Percentiles rank a stretch among this genome's conserved stretches.
These are phyloP conservation scores for Setomelanomma holmii DNA, from an alignment of 2,329 filamentous ascomycete species.

Conservation along the genomic window DNA sequence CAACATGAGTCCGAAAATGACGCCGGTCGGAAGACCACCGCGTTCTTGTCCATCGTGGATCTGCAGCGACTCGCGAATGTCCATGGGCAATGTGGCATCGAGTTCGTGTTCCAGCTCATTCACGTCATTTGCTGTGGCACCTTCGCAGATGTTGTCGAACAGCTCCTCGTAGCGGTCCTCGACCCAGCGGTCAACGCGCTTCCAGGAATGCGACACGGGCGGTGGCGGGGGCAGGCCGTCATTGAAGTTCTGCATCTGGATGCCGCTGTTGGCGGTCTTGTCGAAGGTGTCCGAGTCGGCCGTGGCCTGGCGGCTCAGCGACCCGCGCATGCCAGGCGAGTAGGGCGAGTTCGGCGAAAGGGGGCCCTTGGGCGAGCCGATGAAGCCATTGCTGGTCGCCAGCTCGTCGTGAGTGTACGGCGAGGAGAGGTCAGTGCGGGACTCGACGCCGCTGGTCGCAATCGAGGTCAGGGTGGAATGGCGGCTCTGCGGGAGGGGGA, in stretches of 20 bases:
- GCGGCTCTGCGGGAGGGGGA: slow-evolving; percentile 82
- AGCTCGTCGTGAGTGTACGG: slow-evolving; percentile 78
- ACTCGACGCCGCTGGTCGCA: slow-evolving; percentile 84
- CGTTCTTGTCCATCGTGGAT: slow-evolving; percentile 97
- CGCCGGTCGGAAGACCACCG: slow-evolving; percentile 86
- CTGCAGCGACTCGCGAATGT: slow-evolving; percentile 89
- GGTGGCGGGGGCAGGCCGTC: slow-evolving; percentile 91
- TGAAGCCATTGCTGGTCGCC: slow-evolving; percentile 64
- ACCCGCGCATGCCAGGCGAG: slow-evolving; percentile 87
- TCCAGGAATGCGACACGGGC: slow-evolving; percentile 88
- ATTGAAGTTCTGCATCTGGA: slow-evolving; percentile 95
- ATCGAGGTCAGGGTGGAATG: slow-evolving; percentile 85
- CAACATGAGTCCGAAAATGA: slow-evolving; percentile 93
- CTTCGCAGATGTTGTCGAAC: slow-evolving; percentile 90
- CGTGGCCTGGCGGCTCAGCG: slow-evolving; percentile 70
- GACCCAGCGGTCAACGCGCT: slow-evolving; percentile 89
- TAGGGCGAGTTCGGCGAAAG: slow-evolving; percentile 75
- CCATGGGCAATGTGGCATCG: slow-evolving; percentile 90
- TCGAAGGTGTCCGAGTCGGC: slow-evolving; percentile 61
- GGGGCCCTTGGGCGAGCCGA: slow-evolving; percentile 62
- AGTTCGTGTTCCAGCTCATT: slow-evolving; percentile 97
- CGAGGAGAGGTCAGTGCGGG: slow-evolving; percentile 80
- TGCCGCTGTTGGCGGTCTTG: slow-evolving; percentile 77
- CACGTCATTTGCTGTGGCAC: slow-evolving; percentile 90
- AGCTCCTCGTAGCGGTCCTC: slow-evolving; percentile 96